phyloP scores from a whole-genome alignment of 1,139 yeast species.

The Diutina rugosa region DNA sequence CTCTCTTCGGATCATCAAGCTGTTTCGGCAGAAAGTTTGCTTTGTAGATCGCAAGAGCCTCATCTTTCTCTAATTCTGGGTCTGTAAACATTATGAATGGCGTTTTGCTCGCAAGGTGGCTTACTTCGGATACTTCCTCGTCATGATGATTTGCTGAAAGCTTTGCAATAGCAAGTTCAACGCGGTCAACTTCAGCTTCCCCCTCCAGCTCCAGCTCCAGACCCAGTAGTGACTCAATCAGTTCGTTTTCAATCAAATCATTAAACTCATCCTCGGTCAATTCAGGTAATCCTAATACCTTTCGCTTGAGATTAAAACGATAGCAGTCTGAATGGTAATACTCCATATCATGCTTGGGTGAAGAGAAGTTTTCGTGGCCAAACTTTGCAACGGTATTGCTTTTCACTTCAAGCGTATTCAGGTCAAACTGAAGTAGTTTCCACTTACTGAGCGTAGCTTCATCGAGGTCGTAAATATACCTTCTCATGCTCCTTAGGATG shows the following conservation, averaged over 20 bases:
- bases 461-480: background rate
- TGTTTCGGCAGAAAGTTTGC: slow-evolving; percentile 35
- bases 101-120: slow-evolving; percentile 50
- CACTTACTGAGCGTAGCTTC: slow-evolving; percentile 11
- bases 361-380: background rate
- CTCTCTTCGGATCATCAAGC: slow-evolving; percentile 12
- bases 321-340: slow-evolving; percentile 51
- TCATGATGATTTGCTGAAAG: slow-evolving; percentile 8
- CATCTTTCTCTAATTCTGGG: slow-evolving; percentile 23
- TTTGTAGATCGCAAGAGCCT: slow-evolving; percentile 61
- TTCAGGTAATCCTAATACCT: slow-evolving; percentile 29
- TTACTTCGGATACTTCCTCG: slow-evolving; percentile 22
- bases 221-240: slow-evolving; percentile 49
- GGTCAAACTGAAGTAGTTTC: slow-evolving; percentile 10
- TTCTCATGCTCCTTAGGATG: background rate
- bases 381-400: background rate
- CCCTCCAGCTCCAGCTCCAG: slow-evolving; percentile 17
- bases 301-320: slow-evolving; percentile 47
- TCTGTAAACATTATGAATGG: slow-evolving; percentile 50
- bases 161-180: slow-evolving; percentile 18
- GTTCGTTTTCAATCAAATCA: slow-evolving; percentile 33
- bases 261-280: slow-evolving; percentile 52
- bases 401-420: background rate
- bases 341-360: slow-evolving; percentile 17
- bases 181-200: slow-evolving; percentile 13